Evolutionary conservation across 1,284 basidiomycete species (phyloP), one percentile per base, ranked within the genome.

Genomic region (Irpex sp.): DNA sequence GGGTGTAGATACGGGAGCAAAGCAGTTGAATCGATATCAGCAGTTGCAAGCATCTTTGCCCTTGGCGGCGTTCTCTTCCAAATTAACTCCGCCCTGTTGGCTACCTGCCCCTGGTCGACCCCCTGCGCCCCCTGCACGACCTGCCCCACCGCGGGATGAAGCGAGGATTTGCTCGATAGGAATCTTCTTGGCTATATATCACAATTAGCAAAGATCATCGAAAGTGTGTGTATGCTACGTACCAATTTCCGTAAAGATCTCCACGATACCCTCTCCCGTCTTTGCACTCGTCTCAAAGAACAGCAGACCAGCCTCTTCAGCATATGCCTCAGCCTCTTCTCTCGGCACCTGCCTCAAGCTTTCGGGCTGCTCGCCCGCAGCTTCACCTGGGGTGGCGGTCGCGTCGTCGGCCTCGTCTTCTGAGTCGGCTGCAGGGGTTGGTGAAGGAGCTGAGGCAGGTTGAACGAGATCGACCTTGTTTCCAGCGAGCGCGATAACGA

Each of bases 241-340:
- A 96, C 95, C 96, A 72, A 98, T 97, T 78, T 99, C 97, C 6
- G 97, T 99, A 75, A 99, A 99, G 38, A 99, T 89, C 73, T 99
- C 97, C 56, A 96, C 91, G 60, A 99, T 88, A 56, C 96, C 96
- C 71, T 97, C 92, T 48, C 97, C 97, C 7, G 95, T 97, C 89
- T 99, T 99, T 51, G 97, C 97, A 73, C 91, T 94, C 19, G 97
- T 98, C 82, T 99, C 97, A 71, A 98, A 98, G 84, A 99, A 99
- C 62, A 99, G 80, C 62, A 99, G 76, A 1, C 93, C 92, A 38
- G 91, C 88, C 77, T 99, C 97, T 66, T 92, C 88, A 8, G 97
- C 97, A 76, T 99, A 99, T 6, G 94, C 94, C 76, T 96, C 91
- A 0, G 97, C 97, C 79, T 98, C 97, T 70, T 97, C 96, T 66